Conservation (phyloP, 495 filamentous ascomycete genomes). For the Xylaria intraflava region DNA sequence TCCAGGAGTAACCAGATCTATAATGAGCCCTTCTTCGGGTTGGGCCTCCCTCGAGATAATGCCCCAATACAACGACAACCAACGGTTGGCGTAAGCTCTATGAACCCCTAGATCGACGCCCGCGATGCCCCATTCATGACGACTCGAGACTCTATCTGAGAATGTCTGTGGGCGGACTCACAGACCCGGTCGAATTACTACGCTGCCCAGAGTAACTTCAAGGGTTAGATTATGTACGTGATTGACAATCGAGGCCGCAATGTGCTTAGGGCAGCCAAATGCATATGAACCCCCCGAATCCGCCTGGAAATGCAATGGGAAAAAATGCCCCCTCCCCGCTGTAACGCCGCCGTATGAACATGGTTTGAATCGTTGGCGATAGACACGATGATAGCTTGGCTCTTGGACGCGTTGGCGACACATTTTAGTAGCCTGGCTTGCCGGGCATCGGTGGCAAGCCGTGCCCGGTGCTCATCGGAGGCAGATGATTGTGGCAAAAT, state of each 20-base stretch:
- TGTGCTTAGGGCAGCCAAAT: background rate
- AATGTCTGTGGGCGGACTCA: background rate
- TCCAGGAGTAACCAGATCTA: background rate
- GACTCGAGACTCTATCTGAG: background rate
- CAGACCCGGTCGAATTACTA: background rate
- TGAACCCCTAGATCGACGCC: background rate
- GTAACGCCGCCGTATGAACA: slow-evolving; percentile 10
- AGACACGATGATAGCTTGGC: no score
- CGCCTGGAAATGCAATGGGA: slow-evolving; percentile 6
- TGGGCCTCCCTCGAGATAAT: background rate
- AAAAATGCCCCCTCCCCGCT: background rate
- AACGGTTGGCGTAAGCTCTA: background rate
- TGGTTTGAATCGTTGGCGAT: no score
- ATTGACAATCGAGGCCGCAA: background rate
- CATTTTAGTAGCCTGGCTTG: slow-evolving; percentile 36
- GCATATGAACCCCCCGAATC: background rate
- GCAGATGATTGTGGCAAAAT: slow-evolving; percentile 45
- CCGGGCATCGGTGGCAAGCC: slow-evolving; percentile 44
- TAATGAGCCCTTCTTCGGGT: background rate
- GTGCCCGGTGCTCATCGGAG: slow-evolving; percentile 35
- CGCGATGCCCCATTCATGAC: background rate
- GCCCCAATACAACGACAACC: background rate
- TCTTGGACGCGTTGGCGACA: background rate
- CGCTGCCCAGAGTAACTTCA: background rate
- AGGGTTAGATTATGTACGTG: slow-evolving; percentile 4